Base-by-base conservation (phyloP, 2,329 filamentous ascomycete genomes). In the Monosporascus sp. region DNA sequence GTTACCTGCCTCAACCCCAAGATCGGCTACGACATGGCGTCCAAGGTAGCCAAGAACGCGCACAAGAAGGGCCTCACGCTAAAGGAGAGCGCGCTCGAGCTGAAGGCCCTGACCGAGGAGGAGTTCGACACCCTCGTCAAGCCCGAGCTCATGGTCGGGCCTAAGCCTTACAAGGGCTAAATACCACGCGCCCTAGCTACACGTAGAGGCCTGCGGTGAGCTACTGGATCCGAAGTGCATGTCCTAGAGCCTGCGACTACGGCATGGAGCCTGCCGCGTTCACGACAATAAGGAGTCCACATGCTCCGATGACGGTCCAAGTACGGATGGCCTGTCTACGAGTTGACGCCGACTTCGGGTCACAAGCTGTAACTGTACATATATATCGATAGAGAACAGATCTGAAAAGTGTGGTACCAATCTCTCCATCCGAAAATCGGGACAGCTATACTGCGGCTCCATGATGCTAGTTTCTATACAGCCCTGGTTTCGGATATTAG, bases 1-100 rank as follows among this genome's bases (percentile, higher is more conserved):
- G 94, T 97, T 37, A 99, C 94, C 60, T 97, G 93, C 80, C 81
- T 97, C 58, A 97, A 97, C 81, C 91, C 92, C 63, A 90, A 96
- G 73, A 97, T 97, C 69, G 93, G 92, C 55, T 96, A 97, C 74
- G 92, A 97, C 70, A 95, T 95, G 89, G 92, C 92, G 50, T 91
- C 87, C 74, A 96, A 96, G 80, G 92, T 96, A 24, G 92, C 92
- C 67, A 97, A 97, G 86, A 95, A 99, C 69, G 94, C 94, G 17
- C 94, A 99, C 79, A 97, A 97, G 84, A 97, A 97, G 84, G 91
- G 91, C 37, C 75, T 93, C 49, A 97, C 91, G 24, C 82, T 99
- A 54, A 97, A 97, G 81, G 77, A 96, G 76, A 93, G 88, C 66
- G 93, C 94, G 20, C 85, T 97, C 80, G 90, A 97, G 79, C 82